Conservation (phyloP, 495 filamentous ascomycete species). For the Trichodelitschia bisporula region DNA sequence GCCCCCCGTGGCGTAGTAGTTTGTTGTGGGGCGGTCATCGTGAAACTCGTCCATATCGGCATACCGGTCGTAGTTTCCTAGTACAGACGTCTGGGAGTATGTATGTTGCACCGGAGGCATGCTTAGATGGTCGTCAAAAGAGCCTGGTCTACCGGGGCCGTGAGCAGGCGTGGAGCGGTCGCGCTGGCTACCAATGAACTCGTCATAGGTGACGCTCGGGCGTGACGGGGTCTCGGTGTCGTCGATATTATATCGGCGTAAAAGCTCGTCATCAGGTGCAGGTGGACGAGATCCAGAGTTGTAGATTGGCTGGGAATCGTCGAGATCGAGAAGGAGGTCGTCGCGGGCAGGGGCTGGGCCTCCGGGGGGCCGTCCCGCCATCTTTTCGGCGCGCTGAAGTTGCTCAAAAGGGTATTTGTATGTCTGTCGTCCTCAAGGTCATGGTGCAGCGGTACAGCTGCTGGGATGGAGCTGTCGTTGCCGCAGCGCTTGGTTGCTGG, state of each 20-base stretch:
- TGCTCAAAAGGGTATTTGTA: too few species aligned
- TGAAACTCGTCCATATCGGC: conserved; percentile 68
- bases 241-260: conserved; percentile 42
- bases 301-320: conserved; percentile 43
- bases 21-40: conserved; percentile 42
- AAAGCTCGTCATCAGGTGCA: conserved; percentile 51
- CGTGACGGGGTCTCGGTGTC: conserved; percentile 37
- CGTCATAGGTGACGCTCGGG: conserved; percentile 80
- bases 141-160: conserved; percentile 22
- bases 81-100: conserved; percentile 65
- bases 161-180: too few species aligned
- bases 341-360: conserved; percentile 13
- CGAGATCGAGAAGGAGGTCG: conserved; percentile 55
- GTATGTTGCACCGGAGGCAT: too few species aligned
- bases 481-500: too few species aligned
- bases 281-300: conserved; percentile 44
- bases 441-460: too few species aligned
- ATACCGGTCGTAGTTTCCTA: conserved; percentile 76
- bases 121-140: conserved; percentile 19
- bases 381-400: too few species aligned
- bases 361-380: conserved; percentile 47
- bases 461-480: too few species aligned
- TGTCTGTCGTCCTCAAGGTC: too few species aligned
- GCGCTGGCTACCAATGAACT: conserved; percentile 72
- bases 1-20: conserved; percentile 30